Percentiles rank a stretch among this genome's conserved stretches.
Evolutionary conservation across 1,284 basidiomycete species (phyloP).

Genomic region (Ceratobasidium sp.): DNA sequence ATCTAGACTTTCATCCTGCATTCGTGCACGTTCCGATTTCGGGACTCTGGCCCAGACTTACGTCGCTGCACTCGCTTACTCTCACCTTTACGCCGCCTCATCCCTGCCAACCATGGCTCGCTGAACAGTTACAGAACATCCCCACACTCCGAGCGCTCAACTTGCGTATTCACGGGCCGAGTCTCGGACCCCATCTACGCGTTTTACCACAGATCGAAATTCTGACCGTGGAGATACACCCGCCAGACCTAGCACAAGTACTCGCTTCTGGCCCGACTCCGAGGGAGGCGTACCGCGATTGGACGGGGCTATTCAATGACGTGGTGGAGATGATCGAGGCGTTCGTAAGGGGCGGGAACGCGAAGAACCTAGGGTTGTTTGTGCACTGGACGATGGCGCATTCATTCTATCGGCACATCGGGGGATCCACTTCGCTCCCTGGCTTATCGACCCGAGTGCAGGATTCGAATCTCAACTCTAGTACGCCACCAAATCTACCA

Average conservation of each 20-base stretch:
- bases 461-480: too few species aligned
- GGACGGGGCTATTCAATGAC: constrained; percentile 37
- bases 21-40: background rate
- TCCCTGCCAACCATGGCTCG: background rate
- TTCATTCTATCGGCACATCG: constrained; percentile 24
- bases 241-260: background rate
- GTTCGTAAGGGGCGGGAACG: background rate
- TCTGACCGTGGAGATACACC: background rate
- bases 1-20: too few species aligned
- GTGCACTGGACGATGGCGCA: constrained; percentile 21
- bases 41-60: background rate
- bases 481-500: background rate
- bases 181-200: background rate
- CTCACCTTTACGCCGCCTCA: background rate
- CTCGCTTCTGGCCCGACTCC: background rate
- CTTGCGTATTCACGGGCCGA: background rate
- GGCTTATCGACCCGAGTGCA: too few species aligned
- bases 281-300: constrained; percentile 26
- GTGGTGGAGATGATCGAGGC: constrained; percentile 5
- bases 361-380: constrained; percentile 15
- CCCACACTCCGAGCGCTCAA: background rate
- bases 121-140: background rate
- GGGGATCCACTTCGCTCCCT: background rate
- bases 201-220: background rate
- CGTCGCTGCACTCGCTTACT: background rate